Conservation (phyloP, 1,284 basidiomycete genomes). For the Phellinidium pouzarii region DNA sequence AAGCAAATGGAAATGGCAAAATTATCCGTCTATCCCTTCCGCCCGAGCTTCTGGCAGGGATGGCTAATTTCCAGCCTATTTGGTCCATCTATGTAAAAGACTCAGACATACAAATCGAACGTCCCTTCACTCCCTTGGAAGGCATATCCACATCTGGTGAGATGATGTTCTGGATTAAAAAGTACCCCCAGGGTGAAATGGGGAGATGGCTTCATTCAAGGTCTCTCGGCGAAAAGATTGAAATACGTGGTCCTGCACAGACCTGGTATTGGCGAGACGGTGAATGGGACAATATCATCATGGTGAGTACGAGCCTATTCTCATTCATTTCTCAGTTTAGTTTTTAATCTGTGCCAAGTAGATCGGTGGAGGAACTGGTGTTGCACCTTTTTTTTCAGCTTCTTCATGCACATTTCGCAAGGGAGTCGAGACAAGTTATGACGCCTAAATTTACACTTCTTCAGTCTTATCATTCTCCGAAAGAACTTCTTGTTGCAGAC, state of each 20-base stretch:
- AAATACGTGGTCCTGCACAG: constrained; percentile 69
- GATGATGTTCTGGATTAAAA: constrained; percentile 73
- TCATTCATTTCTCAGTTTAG: constrained; percentile 1
- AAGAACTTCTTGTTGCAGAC: constrained; percentile 57
- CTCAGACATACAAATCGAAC: constrained; percentile 82
- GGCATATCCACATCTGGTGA: constrained; percentile 57
- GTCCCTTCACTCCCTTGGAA: constrained; percentile 75
- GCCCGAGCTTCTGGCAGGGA: constrained; percentile 32
- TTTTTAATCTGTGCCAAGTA: constrained; percentile 26
- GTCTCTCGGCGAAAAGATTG: constrained; percentile 56
- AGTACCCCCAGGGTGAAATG: constrained; percentile 73
- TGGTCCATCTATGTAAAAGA: constrained; percentile 81
- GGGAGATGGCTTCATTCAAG: constrained; percentile 76
- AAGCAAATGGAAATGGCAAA: constrained; percentile 47
- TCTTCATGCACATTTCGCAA: constrained; percentile 33
- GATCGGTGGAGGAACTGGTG: constrained; percentile 81
- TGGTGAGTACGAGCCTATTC: too few species aligned
- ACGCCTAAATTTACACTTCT: constrained; percentile 60
- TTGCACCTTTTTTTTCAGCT: constrained; percentile 77
- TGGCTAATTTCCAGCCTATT: constrained; percentile 37
- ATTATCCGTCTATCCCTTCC: constrained; percentile 57
- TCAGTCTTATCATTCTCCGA: constrained; percentile 55
- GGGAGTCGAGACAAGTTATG: constrained; percentile 22
- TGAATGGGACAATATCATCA: constrained; percentile 69
- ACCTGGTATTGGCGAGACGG: constrained; percentile 64